A percentile compares a stretch with the other conserved stretches of the same genome.
phyloP scores from a whole-genome alignment of 306 rosid genomes.

The Gleditsia sinensis region DNA sequence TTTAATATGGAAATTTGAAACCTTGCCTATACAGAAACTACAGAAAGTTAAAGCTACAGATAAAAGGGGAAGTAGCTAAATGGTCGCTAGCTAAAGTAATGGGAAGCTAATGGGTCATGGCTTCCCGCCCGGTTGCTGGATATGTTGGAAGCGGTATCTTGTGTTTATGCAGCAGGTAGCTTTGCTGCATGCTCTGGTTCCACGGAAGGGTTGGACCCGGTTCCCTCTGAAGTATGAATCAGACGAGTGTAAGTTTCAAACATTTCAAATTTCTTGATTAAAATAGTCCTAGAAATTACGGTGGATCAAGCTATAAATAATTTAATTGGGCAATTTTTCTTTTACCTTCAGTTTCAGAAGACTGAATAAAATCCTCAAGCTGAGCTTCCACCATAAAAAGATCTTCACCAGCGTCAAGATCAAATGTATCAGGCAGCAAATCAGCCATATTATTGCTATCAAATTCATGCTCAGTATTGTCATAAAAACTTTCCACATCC shows the following conservation, averaged over 20 bases:
- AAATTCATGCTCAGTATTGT: slow-evolving; percentile 39
- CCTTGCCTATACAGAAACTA: slow-evolving; percentile 62
- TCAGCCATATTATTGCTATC: slow-evolving; percentile 42
- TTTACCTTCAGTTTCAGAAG: slow-evolving; percentile 54
- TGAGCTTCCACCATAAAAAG: slow-evolving; percentile 62
- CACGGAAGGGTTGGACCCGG: slow-evolving; percentile 27
- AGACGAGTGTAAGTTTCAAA: background rate
- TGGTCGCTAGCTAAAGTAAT: slow-evolving; percentile 31
- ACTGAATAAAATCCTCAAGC: slow-evolving; percentile 68
- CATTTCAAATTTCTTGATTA: background rate
- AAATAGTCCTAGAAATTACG: background rate
- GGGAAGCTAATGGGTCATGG: no score
- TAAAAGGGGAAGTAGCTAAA: slow-evolving; percentile 39
- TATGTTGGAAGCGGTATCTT: slow-evolving; percentile 44
- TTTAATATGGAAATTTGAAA: slow-evolving; percentile 29
- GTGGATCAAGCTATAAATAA: no score
- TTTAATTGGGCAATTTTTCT: background rate
- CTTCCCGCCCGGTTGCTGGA: slow-evolving; percentile 48
- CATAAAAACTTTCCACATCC: slow-evolving; percentile 54
- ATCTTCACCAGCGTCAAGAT: slow-evolving; percentile 66
- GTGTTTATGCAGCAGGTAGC: slow-evolving; percentile 43
- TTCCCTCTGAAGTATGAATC: slow-evolving; percentile 39
- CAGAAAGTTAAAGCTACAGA: slow-evolving; percentile 41
- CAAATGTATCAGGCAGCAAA: slow-evolving; percentile 73
- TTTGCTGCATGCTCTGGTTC: slow-evolving; percentile 42